Evolutionary conservation across 805 yeast genomes (phyloP).

Genomic region (Starmerella vaccinii): DNA sequence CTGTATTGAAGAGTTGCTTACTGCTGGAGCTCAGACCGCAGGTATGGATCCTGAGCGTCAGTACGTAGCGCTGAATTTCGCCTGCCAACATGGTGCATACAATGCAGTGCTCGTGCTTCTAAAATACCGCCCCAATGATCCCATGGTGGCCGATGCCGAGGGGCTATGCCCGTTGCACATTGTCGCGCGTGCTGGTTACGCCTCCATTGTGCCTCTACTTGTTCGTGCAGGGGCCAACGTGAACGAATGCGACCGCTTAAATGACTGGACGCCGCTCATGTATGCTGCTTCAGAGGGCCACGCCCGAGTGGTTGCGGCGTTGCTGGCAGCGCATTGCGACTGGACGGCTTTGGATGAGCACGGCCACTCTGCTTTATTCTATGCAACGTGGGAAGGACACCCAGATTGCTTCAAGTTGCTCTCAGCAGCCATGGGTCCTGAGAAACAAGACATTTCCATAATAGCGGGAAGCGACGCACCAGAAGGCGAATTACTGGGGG

Average conservation of each 20-base stretch:
- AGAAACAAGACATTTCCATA: constrained; percentile 18
- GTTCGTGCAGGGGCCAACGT: constrained; percentile 49
- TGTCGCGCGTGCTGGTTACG: constrained; percentile 74
- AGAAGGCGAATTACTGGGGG: constrained; percentile 1
- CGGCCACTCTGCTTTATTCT: constrained; percentile 68
- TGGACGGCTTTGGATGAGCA: constrained; percentile 63
- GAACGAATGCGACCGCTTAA: constrained; percentile 70
- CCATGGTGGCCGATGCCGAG: constrained; percentile 61
- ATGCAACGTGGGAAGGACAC: constrained; percentile 92
- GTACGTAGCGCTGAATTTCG: constrained; percentile 61
- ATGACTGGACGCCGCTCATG: constrained; percentile 89
- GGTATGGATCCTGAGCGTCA: constrained; percentile 34
- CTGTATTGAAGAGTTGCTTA: constrained; percentile 42
- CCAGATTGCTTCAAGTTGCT: constrained; percentile 67
- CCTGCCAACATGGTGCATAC: constrained; percentile 75
- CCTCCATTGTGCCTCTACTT: constrained; percentile 54
- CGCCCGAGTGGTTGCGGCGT: constrained; percentile 52
- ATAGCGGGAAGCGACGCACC: constrained; percentile 10
- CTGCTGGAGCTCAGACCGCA: constrained; percentile 36
- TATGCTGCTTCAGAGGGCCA: constrained; percentile 86
- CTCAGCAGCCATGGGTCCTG: constrained; percentile 31
- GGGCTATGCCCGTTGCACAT: constrained; percentile 79
- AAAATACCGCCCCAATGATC: constrained; percentile 33
- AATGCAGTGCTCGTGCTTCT: constrained; percentile 58
- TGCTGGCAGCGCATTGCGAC: constrained; percentile 66